Conservation (phyloP, 495 filamentous ascomycete genomes). For the Penicillium psychrofluorescens region DNA sequence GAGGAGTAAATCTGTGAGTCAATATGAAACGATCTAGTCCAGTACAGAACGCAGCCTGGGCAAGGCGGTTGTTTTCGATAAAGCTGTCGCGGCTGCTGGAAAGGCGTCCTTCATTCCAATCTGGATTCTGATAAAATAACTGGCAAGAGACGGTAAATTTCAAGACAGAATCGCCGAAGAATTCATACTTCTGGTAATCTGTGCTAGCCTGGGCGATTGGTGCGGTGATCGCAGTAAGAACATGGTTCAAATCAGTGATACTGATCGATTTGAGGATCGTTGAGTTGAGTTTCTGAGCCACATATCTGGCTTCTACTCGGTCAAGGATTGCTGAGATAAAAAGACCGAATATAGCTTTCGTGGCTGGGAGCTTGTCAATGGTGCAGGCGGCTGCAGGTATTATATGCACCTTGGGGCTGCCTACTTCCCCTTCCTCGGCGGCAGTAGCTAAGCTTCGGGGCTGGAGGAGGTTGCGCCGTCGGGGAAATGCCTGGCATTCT, state of each 20-base stretch:
- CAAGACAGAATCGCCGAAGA: constrained; percentile 80
- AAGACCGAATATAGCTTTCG: constrained; percentile 57
- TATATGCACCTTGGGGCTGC: constrained; percentile 11
- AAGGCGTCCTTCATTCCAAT: constrained; percentile 76
- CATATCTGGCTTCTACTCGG: constrained; percentile 54
- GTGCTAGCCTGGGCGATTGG: constrained; percentile 50
- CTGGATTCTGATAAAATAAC: constrained; percentile 55
- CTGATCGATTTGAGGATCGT: constrained; percentile 49
- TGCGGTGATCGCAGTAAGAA: constrained; percentile 68
- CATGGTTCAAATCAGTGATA: constrained; percentile 47
- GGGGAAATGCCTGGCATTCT: constrained; percentile 22
- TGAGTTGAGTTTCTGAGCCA: constrained; percentile 55
- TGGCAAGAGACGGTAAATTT: constrained; percentile 67
- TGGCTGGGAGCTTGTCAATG: constrained; percentile 52
- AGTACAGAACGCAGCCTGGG: constrained; percentile 50
- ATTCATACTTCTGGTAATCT: constrained; percentile 85
- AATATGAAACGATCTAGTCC: constrained; percentile 72
- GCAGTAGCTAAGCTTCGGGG: constrained; percentile 4
- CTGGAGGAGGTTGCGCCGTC: constrained; percentile 27
- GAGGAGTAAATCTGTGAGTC: constrained; percentile 55
- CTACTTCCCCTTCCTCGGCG: constrained; percentile 5
- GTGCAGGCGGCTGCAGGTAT: constrained; percentile 19
- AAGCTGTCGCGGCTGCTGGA: constrained; percentile 59
- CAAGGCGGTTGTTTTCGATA: constrained; percentile 66
- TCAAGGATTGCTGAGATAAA: constrained; percentile 71